phyloP scores from a whole-genome alignment of 2,329 filamentous ascomycete species.

The Diplodia intermedia region DNA sequence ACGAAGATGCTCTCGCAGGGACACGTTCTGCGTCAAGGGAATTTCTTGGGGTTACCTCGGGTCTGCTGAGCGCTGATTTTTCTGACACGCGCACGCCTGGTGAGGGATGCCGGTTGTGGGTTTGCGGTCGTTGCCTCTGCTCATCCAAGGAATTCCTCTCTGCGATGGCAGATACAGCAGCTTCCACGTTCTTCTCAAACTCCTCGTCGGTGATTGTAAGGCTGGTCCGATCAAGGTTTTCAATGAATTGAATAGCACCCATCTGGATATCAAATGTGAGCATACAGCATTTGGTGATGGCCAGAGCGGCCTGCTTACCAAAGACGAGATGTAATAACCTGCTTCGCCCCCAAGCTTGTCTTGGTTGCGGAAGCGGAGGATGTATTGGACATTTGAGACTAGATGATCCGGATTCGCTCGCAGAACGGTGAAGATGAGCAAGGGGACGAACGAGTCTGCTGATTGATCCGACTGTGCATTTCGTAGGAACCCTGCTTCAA shows the following conservation, averaged over 20 bases:
- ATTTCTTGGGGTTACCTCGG: slow-evolving; percentile 66
- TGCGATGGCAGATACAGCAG: slow-evolving; percentile 91
- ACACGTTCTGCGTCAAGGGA: slow-evolving; percentile 66
- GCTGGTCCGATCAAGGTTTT: slow-evolving; percentile 92
- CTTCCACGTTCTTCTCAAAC: slow-evolving; percentile 95
- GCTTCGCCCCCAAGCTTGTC: slow-evolving; percentile 98
- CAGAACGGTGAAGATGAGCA: slow-evolving; percentile 94
- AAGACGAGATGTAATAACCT: slow-evolving; percentile 94
- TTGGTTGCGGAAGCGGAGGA: slow-evolving; percentile 93
- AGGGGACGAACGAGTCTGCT: slow-evolving; percentile 92
- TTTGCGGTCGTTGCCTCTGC: slow-evolving; percentile 38
- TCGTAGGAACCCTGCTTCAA: slow-evolving; percentile 73
- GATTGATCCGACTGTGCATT: slow-evolving; percentile 94
- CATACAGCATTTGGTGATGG: neutral
- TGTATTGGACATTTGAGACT: slow-evolving; percentile 98
- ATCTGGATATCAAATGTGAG: slow-evolving; percentile 58
- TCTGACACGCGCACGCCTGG: slow-evolving; percentile 55
- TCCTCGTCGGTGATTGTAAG: slow-evolving; percentile 93
- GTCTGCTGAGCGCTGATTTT: slow-evolving; percentile 58
- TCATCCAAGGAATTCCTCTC: slow-evolving; percentile 74
- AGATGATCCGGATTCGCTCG: slow-evolving; percentile 94
- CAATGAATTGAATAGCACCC: slow-evolving; percentile 95
- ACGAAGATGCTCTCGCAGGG: slow-evolving; percentile 62
- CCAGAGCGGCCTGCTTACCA: slow-evolving; percentile 61
- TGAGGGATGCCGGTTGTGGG: slow-evolving; percentile 48